Evolutionary conservation across 306 rosid species (phyloP).

Genomic region (Trichosanthes truncata): DNA sequence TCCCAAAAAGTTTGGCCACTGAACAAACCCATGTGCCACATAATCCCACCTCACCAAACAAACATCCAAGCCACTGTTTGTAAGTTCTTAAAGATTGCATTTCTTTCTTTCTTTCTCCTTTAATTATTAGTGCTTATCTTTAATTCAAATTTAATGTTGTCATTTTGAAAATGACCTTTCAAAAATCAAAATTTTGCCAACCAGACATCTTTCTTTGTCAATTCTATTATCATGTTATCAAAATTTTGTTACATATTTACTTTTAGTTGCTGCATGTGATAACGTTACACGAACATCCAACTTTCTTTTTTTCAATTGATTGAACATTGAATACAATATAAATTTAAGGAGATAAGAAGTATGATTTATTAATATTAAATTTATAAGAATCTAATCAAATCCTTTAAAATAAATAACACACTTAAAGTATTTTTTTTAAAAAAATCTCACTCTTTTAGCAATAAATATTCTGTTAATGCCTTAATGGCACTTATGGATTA

Average conservation of each 20-base stretch:
- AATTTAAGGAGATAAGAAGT: background rate
- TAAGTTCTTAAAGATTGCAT: background rate
- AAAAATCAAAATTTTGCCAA: background rate
- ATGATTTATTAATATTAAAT: no score
- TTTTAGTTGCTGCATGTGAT: background rate
- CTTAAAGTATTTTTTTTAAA: no score
- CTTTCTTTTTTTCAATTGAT: background rate
- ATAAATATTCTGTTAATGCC: no score
- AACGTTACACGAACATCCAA: background rate
- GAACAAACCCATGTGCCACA: slow-evolving; percentile 85
- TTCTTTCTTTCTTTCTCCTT: background rate
- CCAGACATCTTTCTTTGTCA: background rate
- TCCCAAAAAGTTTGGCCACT: slow-evolving; percentile 58
- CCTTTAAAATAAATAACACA: no score
- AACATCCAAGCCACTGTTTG: background rate
- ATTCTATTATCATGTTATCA: background rate
- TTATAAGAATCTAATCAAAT: no score
- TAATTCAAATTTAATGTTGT: background rate
- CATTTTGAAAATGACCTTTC: background rate
- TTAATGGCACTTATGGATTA: no score
- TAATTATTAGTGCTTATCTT: background rate
- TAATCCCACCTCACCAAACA: slow-evolving; percentile 7
- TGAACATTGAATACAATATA: background rate
- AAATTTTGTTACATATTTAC: background rate
- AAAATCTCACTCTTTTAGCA: no score